Evolutionary conservation across 106 monocot genomes (phyloP), one percentile per base, ranked within the genome.

Genomic region (Agapanthus africanus): DNA sequence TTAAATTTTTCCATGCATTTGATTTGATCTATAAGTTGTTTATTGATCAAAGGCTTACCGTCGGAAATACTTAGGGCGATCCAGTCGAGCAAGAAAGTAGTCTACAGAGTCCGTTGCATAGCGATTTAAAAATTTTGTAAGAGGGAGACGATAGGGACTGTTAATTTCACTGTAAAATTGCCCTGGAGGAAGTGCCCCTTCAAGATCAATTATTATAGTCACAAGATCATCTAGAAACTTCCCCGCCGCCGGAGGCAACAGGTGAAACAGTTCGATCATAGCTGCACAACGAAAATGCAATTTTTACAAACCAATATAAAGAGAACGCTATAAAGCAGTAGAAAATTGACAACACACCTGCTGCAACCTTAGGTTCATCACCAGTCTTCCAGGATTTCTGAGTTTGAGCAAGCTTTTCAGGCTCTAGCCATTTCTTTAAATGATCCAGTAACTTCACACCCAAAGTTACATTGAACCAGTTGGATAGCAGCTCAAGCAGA

Each of bases 151-250:
- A 76, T 99, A 99, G 9, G 99, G 99, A 56, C 99, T 99, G 56
- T 99, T 93, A 64, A 99, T 99, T 83, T 99, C 99, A 81, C 99
- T 99, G 71, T 93, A 99, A 70, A 90, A 83, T 72, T 99, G 99
- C 26, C 93, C 93, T 18, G 76, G 90, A 6, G 99, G 99, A 69
- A 99, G 87, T 44, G 87, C 85, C 40, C 79, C 85, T 83, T 99
- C 99, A 47, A 99, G 63, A 61, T 99, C 99, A 71, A 99, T 99
- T 76, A 93, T 79, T 79, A 99, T 75, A 22, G 84, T 90, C 13
- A 99, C 99, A 77, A 99, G 85, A 49, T 99, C 99, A 81, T 99
- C 99, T 54, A 99, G 71, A 56, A 99, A 99, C 60, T 85, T 99
- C 49, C 90, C 89, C n/a, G 99, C 99, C 26, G 99, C 93, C n/a